Base-by-base conservation (phyloP, 306 rosid genomes). In the Hippophae rhamnoides region DNA sequence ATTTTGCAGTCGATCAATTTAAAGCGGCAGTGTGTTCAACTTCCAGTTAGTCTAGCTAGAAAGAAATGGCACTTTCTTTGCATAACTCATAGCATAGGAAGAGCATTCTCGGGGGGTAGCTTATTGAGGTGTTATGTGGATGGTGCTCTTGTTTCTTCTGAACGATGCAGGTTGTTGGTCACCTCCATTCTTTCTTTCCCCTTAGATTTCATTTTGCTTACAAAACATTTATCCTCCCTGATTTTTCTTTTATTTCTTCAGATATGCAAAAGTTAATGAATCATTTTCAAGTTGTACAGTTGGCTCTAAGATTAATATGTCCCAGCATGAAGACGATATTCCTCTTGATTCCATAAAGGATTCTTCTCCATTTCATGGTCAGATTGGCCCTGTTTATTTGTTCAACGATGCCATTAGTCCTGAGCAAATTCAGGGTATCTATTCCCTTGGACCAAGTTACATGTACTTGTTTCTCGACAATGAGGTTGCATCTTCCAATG, bases 101-200 rank as follows among this genome's bases (percentile, higher is more conserved):
- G 98, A 75, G 88, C 98, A 61, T 92, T 92, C 78, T 92, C 96
- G 18, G 95, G 89, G 18, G 96, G 98, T 76, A 92, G 98, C 81
- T 74, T 87, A 78, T 70, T 92, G 75, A 83, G 83, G 76, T 92
- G 89, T 77, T 85, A 85, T 59, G 70, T 92, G 73, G 95, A 92
- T 72, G 98, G 96, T 63, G 77, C 71, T 72, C 98, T 92, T 61
- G 81, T 92, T 65, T 85, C 98, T 52, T 92, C 95, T 47, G 96
- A 92, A 78, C 83, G 84, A 85, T 92, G 98, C 98, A 92, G 98
- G 98, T 92, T 65, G 25, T 48, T 48, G 66, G 53, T 65, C 59
- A 25, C 56, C 40, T 60, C 62, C 51, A 47, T 60, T 52, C 53
- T 63, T 71, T 43, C 25, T 60, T n/a, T 51, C n/a, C 47, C 27